Conservation (phyloP, 2,329 filamentous ascomycete genomes). For the Aureobasidium subglaciale region DNA sequence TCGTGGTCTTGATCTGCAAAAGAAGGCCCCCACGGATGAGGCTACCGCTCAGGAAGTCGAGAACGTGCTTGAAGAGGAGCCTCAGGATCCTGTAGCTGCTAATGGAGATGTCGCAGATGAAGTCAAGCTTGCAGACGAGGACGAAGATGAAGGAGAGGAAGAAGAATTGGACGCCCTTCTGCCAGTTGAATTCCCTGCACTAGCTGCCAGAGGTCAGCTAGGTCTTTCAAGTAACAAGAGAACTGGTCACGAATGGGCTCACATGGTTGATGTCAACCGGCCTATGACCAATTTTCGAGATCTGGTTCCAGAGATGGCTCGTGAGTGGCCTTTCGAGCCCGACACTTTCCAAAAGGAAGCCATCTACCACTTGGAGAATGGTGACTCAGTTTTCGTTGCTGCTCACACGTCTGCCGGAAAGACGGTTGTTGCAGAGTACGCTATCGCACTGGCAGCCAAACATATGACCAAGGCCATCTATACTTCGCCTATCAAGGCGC, state of each 20-base stretch:
- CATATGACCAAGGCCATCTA: constrained; percentile 99
- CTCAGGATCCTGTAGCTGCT: constrained; percentile 24
- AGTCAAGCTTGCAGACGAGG: constrained; percentile 25
- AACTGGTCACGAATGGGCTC: constrained; percentile 84
- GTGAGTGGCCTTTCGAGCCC: constrained; percentile 92
- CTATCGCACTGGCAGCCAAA: constrained; percentile 89
- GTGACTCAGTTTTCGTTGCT: constrained; percentile 95
- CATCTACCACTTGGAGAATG: constrained; percentile 91
- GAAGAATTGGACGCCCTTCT: constrained; percentile 76
- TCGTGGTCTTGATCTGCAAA: constrained; percentile 68
- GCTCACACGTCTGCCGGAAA: constrained; percentile 97
- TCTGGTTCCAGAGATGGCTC: constrained; percentile 90
- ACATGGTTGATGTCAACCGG: constrained; percentile 93
- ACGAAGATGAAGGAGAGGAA: constrained; percentile 37
- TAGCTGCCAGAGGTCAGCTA: constrained; percentile 76
- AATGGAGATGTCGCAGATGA: constrained; percentile 38
- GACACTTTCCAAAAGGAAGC: constrained; percentile 99
- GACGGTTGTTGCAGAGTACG: constrained; percentile 96
- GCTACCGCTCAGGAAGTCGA: constrained; percentile 59
- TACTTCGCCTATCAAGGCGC: constrained; percentile 94
- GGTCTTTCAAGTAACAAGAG: constrained; percentile 64
- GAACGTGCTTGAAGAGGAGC: constrained; percentile 48
- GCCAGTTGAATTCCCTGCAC: constrained; percentile 84
- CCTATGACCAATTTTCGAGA: constrained; percentile 92
- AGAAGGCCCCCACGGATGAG: constrained; percentile 51